Evolutionary conservation across 140 eudicot genomes (phyloP).

Genomic region (Stevia rebaudiana): DNA sequence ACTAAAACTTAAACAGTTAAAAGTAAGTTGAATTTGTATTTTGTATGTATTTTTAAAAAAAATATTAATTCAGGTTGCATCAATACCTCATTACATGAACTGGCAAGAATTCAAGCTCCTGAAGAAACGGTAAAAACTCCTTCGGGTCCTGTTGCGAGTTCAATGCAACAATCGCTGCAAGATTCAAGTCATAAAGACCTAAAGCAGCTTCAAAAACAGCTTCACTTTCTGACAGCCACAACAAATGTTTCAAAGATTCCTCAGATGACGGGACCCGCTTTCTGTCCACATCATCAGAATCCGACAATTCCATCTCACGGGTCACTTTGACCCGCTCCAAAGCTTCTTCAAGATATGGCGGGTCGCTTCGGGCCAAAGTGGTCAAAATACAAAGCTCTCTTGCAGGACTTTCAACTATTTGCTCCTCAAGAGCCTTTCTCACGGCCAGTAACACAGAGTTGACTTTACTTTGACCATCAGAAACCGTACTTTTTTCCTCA

Average conservation of each 20-base stretch:
- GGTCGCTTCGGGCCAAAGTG: slow-evolving; percentile 88
- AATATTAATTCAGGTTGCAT: not conserved
- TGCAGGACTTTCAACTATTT: slow-evolving; percentile 54
- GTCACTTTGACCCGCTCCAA: slow-evolving; percentile 63
- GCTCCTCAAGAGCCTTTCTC: slow-evolving; percentile 80
- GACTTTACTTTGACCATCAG: slow-evolving; percentile 40
- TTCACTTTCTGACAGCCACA: slow-evolving; percentile 86
- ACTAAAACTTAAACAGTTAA: too few species aligned
- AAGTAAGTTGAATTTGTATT: not conserved
- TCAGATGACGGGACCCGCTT: slow-evolving; percentile 68
- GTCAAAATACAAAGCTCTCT: slow-evolving; percentile 96
- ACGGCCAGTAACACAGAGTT: slow-evolving; percentile 57
- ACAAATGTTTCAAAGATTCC: slow-evolving; percentile 82
- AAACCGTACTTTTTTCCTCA: slow-evolving; percentile 24
- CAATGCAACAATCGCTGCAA: slow-evolving; percentile 94
- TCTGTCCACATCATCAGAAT: slow-evolving; percentile 40
- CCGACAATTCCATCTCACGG: slow-evolving; percentile 73
- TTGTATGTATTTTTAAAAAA: not conserved
- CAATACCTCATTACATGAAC: slow-evolving; percentile 43
- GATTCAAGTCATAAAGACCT: slow-evolving; percentile 90
- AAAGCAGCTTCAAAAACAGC: slow-evolving; percentile 95
- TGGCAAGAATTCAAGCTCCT: slow-evolving; percentile 79
- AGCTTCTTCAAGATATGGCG: slow-evolving; percentile 91
- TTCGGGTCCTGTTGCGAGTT: slow-evolving; percentile 92
- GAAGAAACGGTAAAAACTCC: slow-evolving; percentile 90